These are phyloP conservation scores for Metrosideros polymorpha DNA, from an alignment of 441 rosid species.

Conservation along the genomic window DNA sequence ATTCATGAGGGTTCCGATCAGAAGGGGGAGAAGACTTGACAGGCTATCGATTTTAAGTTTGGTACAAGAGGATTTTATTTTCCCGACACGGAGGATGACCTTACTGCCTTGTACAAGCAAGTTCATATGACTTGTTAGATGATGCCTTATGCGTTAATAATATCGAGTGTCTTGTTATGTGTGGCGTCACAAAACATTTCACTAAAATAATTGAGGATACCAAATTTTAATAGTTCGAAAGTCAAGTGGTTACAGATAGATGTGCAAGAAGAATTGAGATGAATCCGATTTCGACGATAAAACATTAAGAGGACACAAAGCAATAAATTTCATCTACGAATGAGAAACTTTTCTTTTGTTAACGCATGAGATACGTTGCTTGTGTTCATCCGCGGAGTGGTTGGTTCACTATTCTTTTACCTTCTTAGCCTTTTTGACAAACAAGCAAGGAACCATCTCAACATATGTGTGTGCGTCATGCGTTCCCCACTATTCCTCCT, in stretches of 20 bases:
- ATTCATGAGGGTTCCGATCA: not conserved
- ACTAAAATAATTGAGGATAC: not conserved
- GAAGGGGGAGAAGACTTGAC: not conserved
- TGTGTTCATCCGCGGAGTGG: not conserved
- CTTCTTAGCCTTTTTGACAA: not conserved
- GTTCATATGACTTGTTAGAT: not conserved
- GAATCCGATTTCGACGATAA: rapidly evolving
- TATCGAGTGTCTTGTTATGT: not conserved
- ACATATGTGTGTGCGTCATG: no score
- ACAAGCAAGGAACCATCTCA: not conserved
- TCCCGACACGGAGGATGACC: not conserved
- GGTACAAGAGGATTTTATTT: not conserved
- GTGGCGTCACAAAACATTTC: not conserved
- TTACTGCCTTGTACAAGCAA: not conserved
- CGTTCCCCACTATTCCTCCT: not conserved
- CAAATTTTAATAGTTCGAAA: not conserved
- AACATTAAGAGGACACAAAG: not conserved
- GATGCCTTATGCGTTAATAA: not conserved
- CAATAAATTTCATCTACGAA: no score
- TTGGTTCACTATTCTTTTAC: not conserved
- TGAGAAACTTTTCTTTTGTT: not conserved
- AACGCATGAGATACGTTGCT: not conserved
- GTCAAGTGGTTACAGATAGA: not conserved
- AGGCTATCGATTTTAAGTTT: not conserved
- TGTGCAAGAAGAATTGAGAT: not conserved